Evolutionary conservation across 2,329 filamentous ascomycete species (phyloP).

Genomic region (Arthroderma uncinatum): DNA sequence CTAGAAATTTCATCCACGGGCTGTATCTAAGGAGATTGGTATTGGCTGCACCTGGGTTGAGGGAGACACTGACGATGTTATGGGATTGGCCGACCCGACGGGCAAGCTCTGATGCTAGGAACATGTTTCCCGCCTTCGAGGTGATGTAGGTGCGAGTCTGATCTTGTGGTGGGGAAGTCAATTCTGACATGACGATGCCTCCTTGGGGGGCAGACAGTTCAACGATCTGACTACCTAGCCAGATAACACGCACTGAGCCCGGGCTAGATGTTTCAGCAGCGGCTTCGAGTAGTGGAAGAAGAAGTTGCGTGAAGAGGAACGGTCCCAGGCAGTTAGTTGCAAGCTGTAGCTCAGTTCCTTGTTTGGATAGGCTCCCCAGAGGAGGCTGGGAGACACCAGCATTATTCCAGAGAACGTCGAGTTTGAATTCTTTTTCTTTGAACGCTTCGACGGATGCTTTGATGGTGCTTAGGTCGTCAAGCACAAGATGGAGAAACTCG

Average conservation of each 20-base stretch:
- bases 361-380: conserved; percentile 21
- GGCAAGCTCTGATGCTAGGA: conserved; percentile 25
- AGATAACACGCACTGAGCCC: conserved; percentile 28
- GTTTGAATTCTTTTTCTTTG: conserved; percentile 23
- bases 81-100: conserved; percentile 14
- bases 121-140: conserved; percentile 30
- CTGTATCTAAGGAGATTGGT: conserved; percentile 20
- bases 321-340: conserved; percentile 34
- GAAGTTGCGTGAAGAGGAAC: conserved; percentile 31
- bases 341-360: conserved; percentile 30
- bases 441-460: conserved; percentile 30
- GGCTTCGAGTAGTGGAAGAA: conserved; percentile 26
- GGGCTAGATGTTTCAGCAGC: conserved; percentile 20
- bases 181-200: conserved; percentile 22
- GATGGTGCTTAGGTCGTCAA: conserved; percentile 32
- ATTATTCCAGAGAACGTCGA: conserved; percentile 32
- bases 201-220: conserved; percentile 10
- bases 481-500: conserved; percentile 30
- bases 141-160: conserved; percentile 21
- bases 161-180: conserved; percentile 14
- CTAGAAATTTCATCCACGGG: conserved; percentile 16
- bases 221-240: conserved; percentile 17
- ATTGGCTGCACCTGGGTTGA: conserved; percentile 29
- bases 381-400: conserved; percentile 28
- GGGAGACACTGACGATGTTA: conserved; percentile 13